Base-by-base conservation (phyloP, 208 protist genomes). In the Acanthamoeba divionensis region DNA sequence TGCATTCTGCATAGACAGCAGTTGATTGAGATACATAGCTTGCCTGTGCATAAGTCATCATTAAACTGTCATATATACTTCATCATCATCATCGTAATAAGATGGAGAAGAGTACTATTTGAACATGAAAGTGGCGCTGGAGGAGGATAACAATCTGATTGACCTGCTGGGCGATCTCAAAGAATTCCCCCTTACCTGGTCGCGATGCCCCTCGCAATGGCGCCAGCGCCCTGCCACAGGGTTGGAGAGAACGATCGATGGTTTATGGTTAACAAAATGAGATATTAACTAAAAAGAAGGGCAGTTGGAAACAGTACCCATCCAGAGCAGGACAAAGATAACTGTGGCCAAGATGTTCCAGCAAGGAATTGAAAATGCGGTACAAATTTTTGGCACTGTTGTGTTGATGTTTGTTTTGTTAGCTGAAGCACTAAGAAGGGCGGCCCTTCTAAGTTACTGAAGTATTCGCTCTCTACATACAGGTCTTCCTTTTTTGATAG, bases 91-190 rank as follows among this genome's bases (percentile, higher is more conserved):
- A 21, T 8, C 63, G 15, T 71, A 24, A 71, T 24, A 15, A 24
- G 9, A 6, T 60, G 36, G 5, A 33, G 26, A 4, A 63, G 29
- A 6, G 73, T 60, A 83, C 73, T 31, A 83, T 83, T 15, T 62
- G 31, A 29, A 83, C 73, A 29, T 83, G 73, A 36, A 83, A 83
- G 24, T 83, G 73, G 18, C 73, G 73, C 50, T 83, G 73, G 48
- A 83, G 41, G 12, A 83, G 73, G 73, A 83, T 83, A 2, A 83
- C 73, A 21, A 83, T 60, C 21, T 83, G 73, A 52, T 83, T 83
- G 41, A 54, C 48, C 31, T 83, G 73, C 50, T 83, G 73, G 21
- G 73, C 50, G 33, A 83, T 36, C 26, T 83, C 47, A 18, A 83
- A 4, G 45, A 83, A 83, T 15, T 54, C 26, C 1, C 38, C 50